Percentiles rank a stretch among this genome's conserved stretches.
phyloP scores from a whole-genome alignment of 2,329 filamentous ascomycete genomes.

The Venturia aucupariae region DNA sequence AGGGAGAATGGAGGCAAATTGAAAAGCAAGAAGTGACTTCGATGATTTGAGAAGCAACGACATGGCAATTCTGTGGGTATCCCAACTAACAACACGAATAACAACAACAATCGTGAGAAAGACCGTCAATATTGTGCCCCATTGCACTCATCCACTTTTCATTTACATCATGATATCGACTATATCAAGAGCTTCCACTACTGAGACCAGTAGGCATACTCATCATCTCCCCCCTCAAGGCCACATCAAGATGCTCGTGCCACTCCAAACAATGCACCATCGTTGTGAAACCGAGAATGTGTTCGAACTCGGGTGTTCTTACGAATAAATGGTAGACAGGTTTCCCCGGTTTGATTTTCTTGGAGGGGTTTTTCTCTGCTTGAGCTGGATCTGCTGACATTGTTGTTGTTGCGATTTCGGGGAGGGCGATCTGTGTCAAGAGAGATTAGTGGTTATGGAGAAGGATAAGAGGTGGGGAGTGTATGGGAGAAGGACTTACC shows the following conservation, averaged over 20 bases:
- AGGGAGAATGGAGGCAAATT: no score
- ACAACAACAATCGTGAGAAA: no score
- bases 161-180: not conserved
- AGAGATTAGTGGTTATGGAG: not conserved
- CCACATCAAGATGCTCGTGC: slow-evolving; percentile 10
- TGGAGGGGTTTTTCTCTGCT: not conserved
- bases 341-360: slow-evolving; percentile 6
- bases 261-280: slow-evolving; percentile 12
- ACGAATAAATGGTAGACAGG: slow-evolving; percentile 5
- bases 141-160: not conserved
- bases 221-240: slow-evolving; percentile 11
- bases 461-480: no score
- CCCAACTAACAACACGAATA: no score
- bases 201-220: slow-evolving; percentile 8
- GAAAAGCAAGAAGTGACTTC: no score
- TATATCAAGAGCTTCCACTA: not conserved
- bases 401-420: slow-evolving; percentile 8
- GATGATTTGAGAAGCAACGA: no score
- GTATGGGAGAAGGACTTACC: not conserved
- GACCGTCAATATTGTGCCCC: no score
- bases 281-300: slow-evolving; percentile 5
- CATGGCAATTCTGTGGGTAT: no score
- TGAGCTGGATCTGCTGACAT: not conserved
- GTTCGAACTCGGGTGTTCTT: slow-evolving; percentile 4
- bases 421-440: not conserved